Evolutionary conservation across 2,329 filamentous ascomycete genomes (phyloP).

Genomic region (Lachnellula suecica): DNA sequence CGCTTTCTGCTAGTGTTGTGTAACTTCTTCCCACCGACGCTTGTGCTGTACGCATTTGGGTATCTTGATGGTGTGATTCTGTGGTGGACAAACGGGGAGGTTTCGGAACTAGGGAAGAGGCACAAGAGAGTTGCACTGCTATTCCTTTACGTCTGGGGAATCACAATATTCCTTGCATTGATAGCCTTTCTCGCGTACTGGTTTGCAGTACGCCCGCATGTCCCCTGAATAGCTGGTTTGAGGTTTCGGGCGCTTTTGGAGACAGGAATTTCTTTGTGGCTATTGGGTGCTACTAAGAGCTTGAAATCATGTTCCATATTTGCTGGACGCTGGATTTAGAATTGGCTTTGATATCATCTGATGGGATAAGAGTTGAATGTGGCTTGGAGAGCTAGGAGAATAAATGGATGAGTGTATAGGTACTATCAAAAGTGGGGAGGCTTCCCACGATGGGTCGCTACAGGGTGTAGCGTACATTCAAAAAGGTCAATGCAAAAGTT

Average conservation of each 20-base stretch:
- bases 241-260: neutral
- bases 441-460: too few relatives aligned
- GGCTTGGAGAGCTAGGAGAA: too few relatives aligned
- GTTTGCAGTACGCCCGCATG: constrained; percentile 3
- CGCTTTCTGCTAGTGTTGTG: constrained; percentile 23
- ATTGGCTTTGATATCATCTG: too few relatives aligned
- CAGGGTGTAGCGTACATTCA: too few relatives aligned
- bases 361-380: too few relatives aligned
- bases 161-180: constrained; percentile 17
- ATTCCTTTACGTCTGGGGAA: constrained; percentile 18
- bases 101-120: constrained; percentile 19
- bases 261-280: neutral
- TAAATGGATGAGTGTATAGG: too few relatives aligned
- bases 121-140: constrained; percentile 26
- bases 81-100: constrained; percentile 26
- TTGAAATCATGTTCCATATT: too few relatives aligned
- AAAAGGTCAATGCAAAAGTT: too few relatives aligned
- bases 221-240: neutral
- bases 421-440: too few relatives aligned
- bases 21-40: constrained; percentile 27
- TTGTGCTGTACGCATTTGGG: constrained; percentile 26
- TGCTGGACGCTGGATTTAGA: too few relatives aligned
- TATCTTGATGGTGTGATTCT: constrained; percentile 25
- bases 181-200: constrained; percentile 19
- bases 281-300: too few relatives aligned